Evolutionary conservation across 2,329 filamentous ascomycete genomes (phyloP), one percentile per base, ranked within the genome.

Genomic region (Annulohypoxylon truncatum): DNA sequence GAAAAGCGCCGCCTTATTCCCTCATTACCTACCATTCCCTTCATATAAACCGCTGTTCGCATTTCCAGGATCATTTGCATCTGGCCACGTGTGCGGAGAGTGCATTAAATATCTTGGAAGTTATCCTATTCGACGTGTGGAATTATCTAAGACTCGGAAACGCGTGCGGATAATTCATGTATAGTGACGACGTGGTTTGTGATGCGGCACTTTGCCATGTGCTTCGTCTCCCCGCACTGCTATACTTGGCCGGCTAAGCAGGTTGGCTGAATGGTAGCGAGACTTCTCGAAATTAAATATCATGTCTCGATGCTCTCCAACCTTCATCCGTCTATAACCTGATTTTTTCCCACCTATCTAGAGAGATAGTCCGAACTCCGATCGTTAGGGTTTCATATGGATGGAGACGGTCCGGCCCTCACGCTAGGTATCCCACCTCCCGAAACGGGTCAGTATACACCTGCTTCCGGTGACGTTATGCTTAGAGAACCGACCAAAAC

Each of bases 181-280:
- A 46, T 53, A 12, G 61, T 64, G 46, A 58, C 46, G 54, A 58
- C 24, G 53, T 15, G 40, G 44, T 44, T 53, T 58, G n/a, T 53
- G 24, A 66, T 66, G 57, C 58, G 58, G 58, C 50, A 65, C 53
- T 66, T 65, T 61, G 53, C 66, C 58, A 65, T 61, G 66, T 66
- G 61, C 57, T 42, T 55, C 20, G 22, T 24, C 18, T 50, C 66
- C 50, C 61, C 62, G 66, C 66, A 65, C 50, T 20, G 38, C 28
- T 60, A 15, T 26, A 13, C 59, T 65, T 68, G 65, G 65, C 61
- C 28, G 61, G 66, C 35, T 68, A 68, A 68, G 66, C 42, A 62
- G 46, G 10, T 47, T 61, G 61, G 61, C 29, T 68, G 58, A 68
- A 68, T 68, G 54, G 28, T 33, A 22, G 28, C 44, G 40, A 52